A percentile compares a stretch with the other conserved stretches of the same genome.
phyloP scores from a whole-genome alignment of 371 early-diverging fungal species.

The Thermomucor indicae-seudaticae region DNA sequence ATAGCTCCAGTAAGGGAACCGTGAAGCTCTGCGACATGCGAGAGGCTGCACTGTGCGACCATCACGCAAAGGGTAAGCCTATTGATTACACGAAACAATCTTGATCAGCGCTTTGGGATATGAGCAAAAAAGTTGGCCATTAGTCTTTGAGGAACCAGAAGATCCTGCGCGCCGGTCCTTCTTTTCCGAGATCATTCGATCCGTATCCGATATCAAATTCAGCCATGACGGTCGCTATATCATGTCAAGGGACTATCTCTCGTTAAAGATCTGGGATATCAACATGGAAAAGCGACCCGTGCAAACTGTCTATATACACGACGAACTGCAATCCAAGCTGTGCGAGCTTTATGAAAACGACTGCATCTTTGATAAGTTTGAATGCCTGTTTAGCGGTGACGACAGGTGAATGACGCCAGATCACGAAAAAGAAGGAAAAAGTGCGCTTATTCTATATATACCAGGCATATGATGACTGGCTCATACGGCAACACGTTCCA shows the following conservation, averaged over 20 bases:
- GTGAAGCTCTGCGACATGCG: constrained; percentile 91
- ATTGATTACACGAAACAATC: background rate
- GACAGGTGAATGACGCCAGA: constrained; percentile 38
- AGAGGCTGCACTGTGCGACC: constrained; percentile 81
- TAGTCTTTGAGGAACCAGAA: constrained; percentile 90
- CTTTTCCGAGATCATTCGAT: constrained; percentile 95
- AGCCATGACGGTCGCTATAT: constrained; percentile 94
- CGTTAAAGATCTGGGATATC: constrained; percentile 95
- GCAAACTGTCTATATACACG: constrained; percentile 88
- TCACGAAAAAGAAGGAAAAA: background rate
- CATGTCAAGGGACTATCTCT: constrained; percentile 92
- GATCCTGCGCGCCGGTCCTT: constrained; percentile 90
- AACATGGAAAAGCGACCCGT: constrained; percentile 92
- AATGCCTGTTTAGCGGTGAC: constrained; percentile 91
- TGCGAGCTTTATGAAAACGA: constrained; percentile 97
- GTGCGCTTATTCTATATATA: constrained; percentile 9
- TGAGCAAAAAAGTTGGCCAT: background rate
- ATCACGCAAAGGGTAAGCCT: constrained; percentile 61
- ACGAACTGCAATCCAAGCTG: constrained; percentile 85
- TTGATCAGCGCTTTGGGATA: background rate
- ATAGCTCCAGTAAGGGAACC: constrained; percentile 89
- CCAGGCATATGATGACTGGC: constrained; percentile 77
- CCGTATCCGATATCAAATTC: constrained; percentile 92
- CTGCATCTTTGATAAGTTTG: constrained; percentile 98
- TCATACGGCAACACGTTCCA: constrained; percentile 96